Evolutionary conservation across 768 basidiomycete genomes (phyloP), one percentile per base, ranked within the genome.

Genomic region (Agrocybe chaxingu): DNA sequence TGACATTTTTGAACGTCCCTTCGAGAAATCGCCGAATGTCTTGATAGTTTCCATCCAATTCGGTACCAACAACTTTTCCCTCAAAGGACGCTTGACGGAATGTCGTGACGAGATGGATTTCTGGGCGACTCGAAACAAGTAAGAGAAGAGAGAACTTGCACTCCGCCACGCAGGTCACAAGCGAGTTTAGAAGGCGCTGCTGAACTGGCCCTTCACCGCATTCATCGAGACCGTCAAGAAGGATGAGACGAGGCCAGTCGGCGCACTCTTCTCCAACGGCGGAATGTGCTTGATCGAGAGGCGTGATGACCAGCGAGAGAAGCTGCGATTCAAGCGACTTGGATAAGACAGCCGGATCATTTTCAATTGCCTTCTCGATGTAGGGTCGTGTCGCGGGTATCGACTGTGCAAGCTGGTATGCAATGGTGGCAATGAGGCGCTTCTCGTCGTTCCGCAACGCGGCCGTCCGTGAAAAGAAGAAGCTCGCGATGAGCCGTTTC

Each of bases 121-220:
- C 57, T 10, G 47, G 50, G 5, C 53, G 57, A 38, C 57, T 55
- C 1, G 45, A 39, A 11, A 58, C 38, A 8, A 55, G 44, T 11
- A 58, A 49, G 24, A 48, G 47, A 0, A 55, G 11, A 4, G 57
- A 47, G 8, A 51, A 16, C 16, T 16, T 16, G 16, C 16, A 16
- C 16, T 16, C 16, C 1, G 16, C 16, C 16, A 16, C 16, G 1
- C 16, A 1, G 1, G 16, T 16, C 16, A 1, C 16, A 16, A 16
- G 16, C 16, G 16, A 16, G 16, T 16, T 16, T 16, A 16, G 16
- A 16, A 16, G 16, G 16, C 1, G 16, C 16, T 16, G 16, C 16
- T 16, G 16, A 16, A 16, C 16, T 1, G 16, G 1, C 16, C 16
- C 16, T 16, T 16, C 16, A 9, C 10, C 4, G 31, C 51, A 52